phyloP scores from a whole-genome alignment of 306 rosid genomes.

The Rosa rugosa region DNA sequence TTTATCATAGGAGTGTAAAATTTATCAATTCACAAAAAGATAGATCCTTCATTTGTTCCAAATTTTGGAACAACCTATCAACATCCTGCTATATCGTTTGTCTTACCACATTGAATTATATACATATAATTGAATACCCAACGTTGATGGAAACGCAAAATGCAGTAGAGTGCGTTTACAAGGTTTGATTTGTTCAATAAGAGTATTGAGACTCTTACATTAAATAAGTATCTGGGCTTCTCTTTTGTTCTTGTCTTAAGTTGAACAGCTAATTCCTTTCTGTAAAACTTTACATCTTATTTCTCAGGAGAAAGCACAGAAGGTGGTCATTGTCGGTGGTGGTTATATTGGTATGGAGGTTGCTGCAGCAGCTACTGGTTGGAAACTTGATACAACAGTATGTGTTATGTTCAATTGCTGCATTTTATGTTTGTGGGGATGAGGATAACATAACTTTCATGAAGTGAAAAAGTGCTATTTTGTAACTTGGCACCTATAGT shows the following conservation, averaged over 20 bases:
- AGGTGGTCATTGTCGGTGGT: conserved; percentile 90
- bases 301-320: conserved; percentile 65
- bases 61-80: background rate
- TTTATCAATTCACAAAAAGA: background rate
- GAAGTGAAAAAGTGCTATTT: background rate
- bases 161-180: background rate
- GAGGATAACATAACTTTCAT: background rate
- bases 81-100: background rate
- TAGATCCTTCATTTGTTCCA: background rate
- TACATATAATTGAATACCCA: background rate
- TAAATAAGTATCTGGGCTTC: background rate
- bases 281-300: conserved; percentile 8
- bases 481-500: background rate
- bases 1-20: background rate
- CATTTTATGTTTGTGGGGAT: conserved; percentile 2
- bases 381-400: conserved; percentile 96
- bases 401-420: conserved; percentile 27
- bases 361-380: conserved; percentile 91
- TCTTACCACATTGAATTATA: background rate
- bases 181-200: background rate
- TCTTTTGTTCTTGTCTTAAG: background rate
- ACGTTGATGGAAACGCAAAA: background rate
- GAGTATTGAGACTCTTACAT: background rate
- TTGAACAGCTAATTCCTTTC: background rate
- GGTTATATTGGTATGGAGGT: conserved; percentile 98